A percentile compares a stretch with the other conserved stretches of the same genome.
phyloP scores from a whole-genome alignment of 1,284 basidiomycete genomes.

The Melanopsichium pennsylvanicum region DNA sequence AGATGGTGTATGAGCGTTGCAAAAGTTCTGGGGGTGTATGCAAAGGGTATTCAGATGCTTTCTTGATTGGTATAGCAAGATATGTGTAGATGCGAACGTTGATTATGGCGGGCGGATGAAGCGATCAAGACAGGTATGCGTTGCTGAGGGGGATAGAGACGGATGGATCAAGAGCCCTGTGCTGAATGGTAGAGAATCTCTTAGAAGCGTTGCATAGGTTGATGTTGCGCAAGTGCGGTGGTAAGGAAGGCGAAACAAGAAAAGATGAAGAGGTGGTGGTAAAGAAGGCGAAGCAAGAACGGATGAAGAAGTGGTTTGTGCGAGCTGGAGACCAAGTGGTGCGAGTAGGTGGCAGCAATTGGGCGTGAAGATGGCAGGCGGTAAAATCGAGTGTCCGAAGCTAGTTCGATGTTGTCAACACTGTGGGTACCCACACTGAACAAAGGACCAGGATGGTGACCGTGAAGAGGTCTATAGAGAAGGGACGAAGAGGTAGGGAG shows the following conservation, averaged over 20 bases:
- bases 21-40: slow-evolving; percentile 3
- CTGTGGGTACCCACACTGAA: not conserved
- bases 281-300: not conserved
- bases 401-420: not conserved
- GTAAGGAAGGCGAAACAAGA: not conserved
- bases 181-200: too few species aligned
- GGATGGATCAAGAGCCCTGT: too few species aligned
- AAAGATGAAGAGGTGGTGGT: not conserved
- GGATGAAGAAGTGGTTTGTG: not conserved
- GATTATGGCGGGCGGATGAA: slow-evolving; percentile 17
- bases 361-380: not conserved
- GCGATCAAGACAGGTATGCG: slow-evolving; percentile 2
- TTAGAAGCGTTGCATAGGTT: too few species aligned
- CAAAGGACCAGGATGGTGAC: not conserved
- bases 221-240: too few species aligned
- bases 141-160: slow-evolving; percentile 1
- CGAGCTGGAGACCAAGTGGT: not conserved
- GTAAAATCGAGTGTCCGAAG: not conserved
- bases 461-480: not conserved
- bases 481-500: not conserved
- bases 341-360: not conserved
- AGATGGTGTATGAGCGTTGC: slow-evolving; percentile 1
- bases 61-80: slow-evolving; percentile 24
- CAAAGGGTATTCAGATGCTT: slow-evolving; percentile 38
- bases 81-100: slow-evolving; percentile 11